phyloP scores from a whole-genome alignment of 345 rosid species.

The Gossypium thurberi region DNA sequence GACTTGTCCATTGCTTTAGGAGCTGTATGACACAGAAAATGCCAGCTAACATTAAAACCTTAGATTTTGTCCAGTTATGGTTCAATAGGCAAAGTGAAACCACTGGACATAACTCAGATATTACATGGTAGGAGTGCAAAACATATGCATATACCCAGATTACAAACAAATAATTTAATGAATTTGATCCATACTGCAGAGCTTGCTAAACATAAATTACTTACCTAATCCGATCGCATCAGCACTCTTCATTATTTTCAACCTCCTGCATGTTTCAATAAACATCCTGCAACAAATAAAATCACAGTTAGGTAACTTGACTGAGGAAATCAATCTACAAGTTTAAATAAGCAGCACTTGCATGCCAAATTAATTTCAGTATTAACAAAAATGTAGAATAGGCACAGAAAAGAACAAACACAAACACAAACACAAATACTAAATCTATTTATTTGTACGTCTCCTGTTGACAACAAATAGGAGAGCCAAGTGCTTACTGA shows the following conservation, averaged over 20 bases:
- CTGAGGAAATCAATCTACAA: neutral
- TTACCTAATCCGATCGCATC: conserved; percentile 91
- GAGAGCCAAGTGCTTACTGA: neutral
- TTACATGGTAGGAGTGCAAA: neutral
- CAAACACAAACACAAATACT: neutral
- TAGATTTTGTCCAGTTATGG: neutral
- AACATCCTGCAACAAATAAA: conserved; percentile 55
- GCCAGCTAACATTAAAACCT: neutral
- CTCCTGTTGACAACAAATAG: neutral
- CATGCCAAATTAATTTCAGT: neutral
- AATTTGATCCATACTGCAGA: neutral
- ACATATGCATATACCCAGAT: neutral
- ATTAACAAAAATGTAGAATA: neutral
- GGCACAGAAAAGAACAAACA: neutral
- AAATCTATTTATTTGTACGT: neutral
- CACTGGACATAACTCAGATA: neutral
- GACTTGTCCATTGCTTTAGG: conserved; percentile 60
- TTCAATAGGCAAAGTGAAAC: neutral
- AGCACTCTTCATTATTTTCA: conserved; percentile 89
- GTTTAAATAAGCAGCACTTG: neutral
- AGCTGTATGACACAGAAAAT: conserved; percentile 29
- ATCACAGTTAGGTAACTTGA: neutral
- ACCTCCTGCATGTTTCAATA: conserved; percentile 67
- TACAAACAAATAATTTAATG: neutral
- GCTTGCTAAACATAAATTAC: conserved; percentile 3